Conservation (phyloP, 1,139 yeast genomes). For the Neolecta irregularis region DNA sequence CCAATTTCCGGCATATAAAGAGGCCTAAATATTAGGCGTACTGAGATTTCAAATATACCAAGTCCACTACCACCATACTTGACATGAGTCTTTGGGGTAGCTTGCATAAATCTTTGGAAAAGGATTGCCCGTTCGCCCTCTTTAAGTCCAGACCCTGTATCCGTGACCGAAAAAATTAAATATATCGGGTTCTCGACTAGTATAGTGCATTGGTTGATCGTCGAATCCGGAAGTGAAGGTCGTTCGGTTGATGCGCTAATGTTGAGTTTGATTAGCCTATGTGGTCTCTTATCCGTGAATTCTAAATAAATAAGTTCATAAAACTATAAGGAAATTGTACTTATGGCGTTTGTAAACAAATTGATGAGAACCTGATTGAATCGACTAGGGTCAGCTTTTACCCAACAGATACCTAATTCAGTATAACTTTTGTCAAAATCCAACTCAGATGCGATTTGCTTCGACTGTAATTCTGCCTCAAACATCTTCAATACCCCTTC, state of each 20-base stretch:
- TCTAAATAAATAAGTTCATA: too few relatives aligned
- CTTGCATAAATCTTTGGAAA: slow-evolving; percentile 16
- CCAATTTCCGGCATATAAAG: slow-evolving; percentile 16
- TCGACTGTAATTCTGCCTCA: slow-evolving; percentile 13
- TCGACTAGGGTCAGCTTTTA: slow-evolving; percentile 16
- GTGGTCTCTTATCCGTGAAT: too few relatives aligned
- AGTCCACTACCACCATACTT: slow-evolving; percentile 17
- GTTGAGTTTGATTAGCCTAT: too few relatives aligned
- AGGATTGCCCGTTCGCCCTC: slow-evolving; percentile 3
- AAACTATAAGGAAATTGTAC: too few relatives aligned
- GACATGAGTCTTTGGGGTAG: slow-evolving; percentile 16
- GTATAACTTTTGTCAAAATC: slow-evolving; percentile 10
- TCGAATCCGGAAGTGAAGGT: too few relatives aligned
- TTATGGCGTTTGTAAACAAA: slow-evolving; percentile 72
- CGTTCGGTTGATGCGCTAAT: too few relatives aligned
- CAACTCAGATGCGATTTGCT: slow-evolving; percentile 7
- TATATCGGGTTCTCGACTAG: too few relatives aligned
- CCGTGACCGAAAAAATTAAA: neutral
- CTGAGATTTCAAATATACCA: too few relatives aligned
- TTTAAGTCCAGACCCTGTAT: slow-evolving; percentile 9
- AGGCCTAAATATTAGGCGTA: too few relatives aligned
- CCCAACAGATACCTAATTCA: slow-evolving; percentile 11
- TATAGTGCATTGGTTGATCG: too few relatives aligned
- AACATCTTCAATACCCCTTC: slow-evolving; percentile 15
- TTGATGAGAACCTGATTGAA: slow-evolving; percentile 63